Evolutionary conservation across 2,329 filamentous ascomycete species (phyloP).

Genomic region (Myriosclerotinia scirpicola): DNA sequence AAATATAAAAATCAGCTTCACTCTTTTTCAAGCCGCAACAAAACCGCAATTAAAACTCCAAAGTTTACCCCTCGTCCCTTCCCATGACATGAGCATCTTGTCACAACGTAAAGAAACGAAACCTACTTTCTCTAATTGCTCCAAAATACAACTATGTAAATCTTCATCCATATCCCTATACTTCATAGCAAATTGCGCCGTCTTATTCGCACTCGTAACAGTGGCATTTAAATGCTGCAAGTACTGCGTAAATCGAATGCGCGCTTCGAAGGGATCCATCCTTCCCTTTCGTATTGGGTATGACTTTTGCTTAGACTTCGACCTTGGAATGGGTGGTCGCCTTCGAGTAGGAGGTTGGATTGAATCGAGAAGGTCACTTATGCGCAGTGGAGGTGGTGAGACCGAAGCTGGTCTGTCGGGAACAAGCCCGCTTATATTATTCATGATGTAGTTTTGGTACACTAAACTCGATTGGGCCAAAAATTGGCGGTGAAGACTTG

Average conservation of each 20-base stretch:
- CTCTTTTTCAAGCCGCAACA: background rate
- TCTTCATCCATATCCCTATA: constrained; percentile 96
- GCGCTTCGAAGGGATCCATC: constrained; percentile 87
- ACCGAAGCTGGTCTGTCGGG: background rate
- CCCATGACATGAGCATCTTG: background rate
- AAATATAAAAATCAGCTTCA: constrained; percentile 21
- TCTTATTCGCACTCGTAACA: constrained; percentile 84
- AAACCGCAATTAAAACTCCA: background rate
- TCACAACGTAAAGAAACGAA: background rate
- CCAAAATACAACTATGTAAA: constrained; percentile 92
- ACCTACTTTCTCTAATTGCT: constrained; percentile 81
- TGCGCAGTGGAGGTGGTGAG: background rate
- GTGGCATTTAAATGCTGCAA: constrained; percentile 90
- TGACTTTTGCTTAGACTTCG: constrained; percentile 15
- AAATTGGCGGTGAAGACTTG: background rate
- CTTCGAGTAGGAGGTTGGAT: background rate
- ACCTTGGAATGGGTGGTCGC: constrained; percentile 16
- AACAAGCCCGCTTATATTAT: background rate
- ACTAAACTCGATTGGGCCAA: background rate
- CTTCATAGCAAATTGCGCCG: constrained; percentile 91
- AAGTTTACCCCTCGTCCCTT: background rate
- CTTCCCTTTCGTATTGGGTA: background rate
- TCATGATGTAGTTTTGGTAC: constrained; percentile 12
- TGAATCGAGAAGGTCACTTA: background rate
- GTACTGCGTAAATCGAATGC: constrained; percentile 91